Base-by-base conservation (phyloP, 305 asterid species). In the Ilex paraguariensis region DNA sequence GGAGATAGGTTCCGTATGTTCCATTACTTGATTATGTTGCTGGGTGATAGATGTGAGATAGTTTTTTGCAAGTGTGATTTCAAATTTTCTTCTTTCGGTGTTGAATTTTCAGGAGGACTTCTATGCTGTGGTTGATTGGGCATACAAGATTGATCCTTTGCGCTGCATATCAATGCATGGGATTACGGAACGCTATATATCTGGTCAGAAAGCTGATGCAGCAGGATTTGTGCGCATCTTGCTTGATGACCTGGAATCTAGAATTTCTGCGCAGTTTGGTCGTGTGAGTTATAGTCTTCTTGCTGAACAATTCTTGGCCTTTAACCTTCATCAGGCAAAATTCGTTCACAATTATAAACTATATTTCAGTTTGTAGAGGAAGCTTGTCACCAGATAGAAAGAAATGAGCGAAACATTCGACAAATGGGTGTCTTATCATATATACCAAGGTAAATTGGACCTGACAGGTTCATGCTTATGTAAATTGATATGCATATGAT, bases 91-190 rank as follows among this genome's bases (percentile, higher is more conserved):
- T 52, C 63, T 5, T 66, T 55, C 49, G 57, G 46, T 49, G 39
- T 73, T 54, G 60, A 50, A 66, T 56, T 56, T 79, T 64, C 71
- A 91, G 99, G 99, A 94, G 76, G 99, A 94, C 75, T 94, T 94
- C 81, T 94, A 90, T 83, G 98, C 96, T 60, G 96, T 91, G 72
- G 96, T 94, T 78, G 99, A 94, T 76, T 94, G 99, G 99, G 98
- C 99, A 33, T 87, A 91, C 78, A 94, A 91, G 85, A 87, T 88
- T 57, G 99, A 94, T 70, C 97, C 99, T 71, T 79, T 94, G 74
- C 95, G 95, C 62, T 90, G 99, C 81, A 94, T 94, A 77, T 94
- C 99, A 54, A 90, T 94, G 99, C 98, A 91, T 75, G 99, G 98
- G 68, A 88, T 87, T 59, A 94, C 99, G 10, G 99, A 94, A 70